Conservation (phyloP, 805 yeast species). For the Hanseniaspora guilliermondii region DNA sequence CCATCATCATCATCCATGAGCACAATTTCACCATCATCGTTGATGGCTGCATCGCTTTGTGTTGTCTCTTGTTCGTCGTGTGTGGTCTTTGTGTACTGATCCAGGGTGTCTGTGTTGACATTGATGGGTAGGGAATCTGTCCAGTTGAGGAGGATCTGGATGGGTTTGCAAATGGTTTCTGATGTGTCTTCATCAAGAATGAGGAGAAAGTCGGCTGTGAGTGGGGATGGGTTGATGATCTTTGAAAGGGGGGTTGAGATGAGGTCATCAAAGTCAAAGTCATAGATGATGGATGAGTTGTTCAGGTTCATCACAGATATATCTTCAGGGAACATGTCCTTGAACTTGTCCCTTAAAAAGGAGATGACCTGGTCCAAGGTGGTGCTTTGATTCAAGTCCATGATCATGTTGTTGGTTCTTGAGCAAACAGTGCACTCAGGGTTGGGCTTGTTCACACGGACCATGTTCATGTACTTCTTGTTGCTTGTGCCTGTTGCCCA, state of each 20-base stretch:
- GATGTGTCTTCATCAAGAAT: conserved; percentile 72
- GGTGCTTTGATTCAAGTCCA: conserved; percentile 26
- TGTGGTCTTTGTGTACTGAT: not conserved
- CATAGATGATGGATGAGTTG: conserved; percentile 54
- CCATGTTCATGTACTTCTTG: conserved; percentile 51
- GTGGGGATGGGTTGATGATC: conserved; percentile 31
- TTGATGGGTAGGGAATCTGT: conserved; percentile 1
- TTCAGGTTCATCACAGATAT: conserved; percentile 24
- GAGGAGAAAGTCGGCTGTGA: conserved; percentile 46
- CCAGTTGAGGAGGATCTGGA: conserved; percentile 31
- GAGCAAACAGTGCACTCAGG: conserved; percentile 59
- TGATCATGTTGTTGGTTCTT: conserved; percentile 39
- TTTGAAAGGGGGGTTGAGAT: conserved; percentile 35
- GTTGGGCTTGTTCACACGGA: conserved; percentile 50
- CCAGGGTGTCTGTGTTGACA: not conserved
- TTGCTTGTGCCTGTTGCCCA: conserved; percentile 33
- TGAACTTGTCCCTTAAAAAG: conserved; percentile 36
- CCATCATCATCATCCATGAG: not conserved
- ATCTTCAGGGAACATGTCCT: conserved; percentile 36
- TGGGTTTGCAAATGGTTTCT: conserved; percentile 43
- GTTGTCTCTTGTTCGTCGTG: conserved; percentile 3
- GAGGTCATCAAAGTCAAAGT: conserved; percentile 80
- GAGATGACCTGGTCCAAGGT: conserved; percentile 45
- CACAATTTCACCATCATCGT: not conserved
- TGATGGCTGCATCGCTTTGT: not conserved